Percentiles rank a stretch among this genome's conserved stretches.
These are phyloP conservation scores for Fraxinus sp. DNA, from an alignment of 305 asterid genomes.

Conservation along the genomic window DNA sequence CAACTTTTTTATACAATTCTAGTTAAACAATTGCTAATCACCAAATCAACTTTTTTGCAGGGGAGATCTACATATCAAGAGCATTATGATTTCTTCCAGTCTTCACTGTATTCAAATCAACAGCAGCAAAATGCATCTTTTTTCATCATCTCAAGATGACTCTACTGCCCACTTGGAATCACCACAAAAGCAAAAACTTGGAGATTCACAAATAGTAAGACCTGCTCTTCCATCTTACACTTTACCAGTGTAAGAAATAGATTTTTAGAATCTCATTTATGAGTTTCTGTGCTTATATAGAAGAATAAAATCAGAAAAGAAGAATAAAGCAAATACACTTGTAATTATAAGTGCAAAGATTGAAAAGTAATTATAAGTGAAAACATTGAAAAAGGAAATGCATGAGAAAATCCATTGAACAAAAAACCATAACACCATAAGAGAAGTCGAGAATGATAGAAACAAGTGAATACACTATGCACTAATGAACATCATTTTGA, in stretches of 20 bases:
- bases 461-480: too few relatives aligned
- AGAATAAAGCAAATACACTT: not conserved
- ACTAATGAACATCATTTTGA: too few relatives aligned
- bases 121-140: slow-evolving; percentile 34
- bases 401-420: too few relatives aligned
- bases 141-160: slow-evolving; percentile 27
- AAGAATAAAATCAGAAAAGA: not conserved
- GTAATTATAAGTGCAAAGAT: not conserved
- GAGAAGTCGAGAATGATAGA: too few relatives aligned
- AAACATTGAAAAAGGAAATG: too few relatives aligned
- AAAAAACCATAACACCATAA: too few relatives aligned
- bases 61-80: slow-evolving; percentile 52
- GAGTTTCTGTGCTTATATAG: not conserved
- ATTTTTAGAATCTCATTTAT: not conserved
- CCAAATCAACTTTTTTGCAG: slow-evolving; percentile 22
- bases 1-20: too few relatives aligned
- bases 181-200: slow-evolving; percentile 37
- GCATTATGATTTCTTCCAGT: slow-evolving; percentile 49
- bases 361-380: not conserved
- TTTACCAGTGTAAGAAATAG: not conserved
- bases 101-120: slow-evolving; percentile 48
- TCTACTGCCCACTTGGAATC: slow-evolving; percentile 27
- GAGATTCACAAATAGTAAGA: slow-evolving; percentile 39
- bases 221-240: not conserved
- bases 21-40: not conserved